Conservation (phyloP, 345 rosid genomes). For the Physaria fendleri region DNA sequence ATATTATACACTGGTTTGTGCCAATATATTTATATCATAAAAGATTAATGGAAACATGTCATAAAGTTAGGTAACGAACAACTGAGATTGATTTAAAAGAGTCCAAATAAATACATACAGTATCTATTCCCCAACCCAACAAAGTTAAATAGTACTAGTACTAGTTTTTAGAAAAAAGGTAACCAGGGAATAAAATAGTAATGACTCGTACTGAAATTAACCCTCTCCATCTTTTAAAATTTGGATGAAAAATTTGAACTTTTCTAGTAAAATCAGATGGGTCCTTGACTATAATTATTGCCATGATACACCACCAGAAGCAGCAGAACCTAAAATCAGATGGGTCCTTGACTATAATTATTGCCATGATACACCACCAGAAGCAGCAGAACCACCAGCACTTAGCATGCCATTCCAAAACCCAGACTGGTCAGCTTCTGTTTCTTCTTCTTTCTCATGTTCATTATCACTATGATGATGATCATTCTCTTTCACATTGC, state of each 20-base stretch:
- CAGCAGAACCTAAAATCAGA: background rate
- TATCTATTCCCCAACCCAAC: conserved; percentile 25
- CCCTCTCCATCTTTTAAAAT: conserved; percentile 15
- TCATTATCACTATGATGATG: background rate
- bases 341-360: conserved; percentile 6
- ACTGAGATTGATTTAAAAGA: conserved; percentile 6
- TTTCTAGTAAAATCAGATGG: background rate
- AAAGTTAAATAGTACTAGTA: conserved; percentile 11
- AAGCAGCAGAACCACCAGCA: conserved; percentile 19
- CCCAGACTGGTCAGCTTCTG: conserved; percentile 24
- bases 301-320: conserved; percentile 26
- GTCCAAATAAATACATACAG: conserved; percentile 15
- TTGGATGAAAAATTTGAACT: conserved; percentile 7
- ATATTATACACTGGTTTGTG: background rate
- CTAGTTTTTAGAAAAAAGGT: background rate
- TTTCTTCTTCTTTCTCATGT: conserved; percentile 17
- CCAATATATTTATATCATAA: background rate
- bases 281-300: conserved; percentile 10
- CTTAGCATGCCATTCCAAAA: conserved; percentile 31
- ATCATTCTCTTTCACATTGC: background rate
- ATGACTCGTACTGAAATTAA: conserved; percentile 9
- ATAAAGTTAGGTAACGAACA: conserved; percentile 7
- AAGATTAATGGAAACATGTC: background rate
- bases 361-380: conserved; percentile 27
- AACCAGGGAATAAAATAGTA: conserved; percentile 2